These are phyloP conservation scores for Hansfordia pulvinata DNA, from an alignment of 2,329 filamentous ascomycete species.

Conservation along the genomic window DNA sequence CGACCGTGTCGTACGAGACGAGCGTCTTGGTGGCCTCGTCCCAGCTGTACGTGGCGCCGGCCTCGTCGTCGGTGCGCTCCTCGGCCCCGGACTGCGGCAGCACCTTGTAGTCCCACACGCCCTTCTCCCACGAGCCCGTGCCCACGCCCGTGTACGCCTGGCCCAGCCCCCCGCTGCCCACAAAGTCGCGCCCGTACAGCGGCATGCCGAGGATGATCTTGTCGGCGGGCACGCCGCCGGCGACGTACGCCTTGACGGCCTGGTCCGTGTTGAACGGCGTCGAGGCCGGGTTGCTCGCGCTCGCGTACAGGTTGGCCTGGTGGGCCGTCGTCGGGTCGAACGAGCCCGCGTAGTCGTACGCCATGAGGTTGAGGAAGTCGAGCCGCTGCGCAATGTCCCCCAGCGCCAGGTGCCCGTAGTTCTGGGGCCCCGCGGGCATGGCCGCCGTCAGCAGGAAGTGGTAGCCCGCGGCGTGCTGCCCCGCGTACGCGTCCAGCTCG, in stretches of 20 bases:
- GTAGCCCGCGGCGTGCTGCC: slow-evolving; percentile 26
- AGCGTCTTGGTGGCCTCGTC: slow-evolving; percentile 45
- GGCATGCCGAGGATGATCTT: slow-evolving; percentile 74
- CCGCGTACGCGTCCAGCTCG: slow-evolving; percentile 34
- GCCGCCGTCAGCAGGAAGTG: slow-evolving; percentile 42
- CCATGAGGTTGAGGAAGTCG: slow-evolving; percentile 52
- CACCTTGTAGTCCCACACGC: slow-evolving; percentile 71
- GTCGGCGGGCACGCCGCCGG: slow-evolving; percentile 41
- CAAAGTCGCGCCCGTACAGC: slow-evolving; percentile 64
- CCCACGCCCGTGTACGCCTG: slow-evolving; percentile 50
- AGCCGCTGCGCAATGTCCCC: slow-evolving; percentile 28
- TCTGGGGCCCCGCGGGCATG: slow-evolving; percentile 29
- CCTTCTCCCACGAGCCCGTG: slow-evolving; percentile 56
- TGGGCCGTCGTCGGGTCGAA: slow-evolving; percentile 55
- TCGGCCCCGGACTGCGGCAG: slow-evolving; percentile 49
- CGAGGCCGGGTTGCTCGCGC: slow-evolving; percentile 32
- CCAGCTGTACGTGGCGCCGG: slow-evolving; percentile 59
- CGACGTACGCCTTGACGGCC: slow-evolving; percentile 53
- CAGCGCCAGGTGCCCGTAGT: slow-evolving; percentile 34
- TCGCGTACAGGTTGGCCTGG: slow-evolving; percentile 56
- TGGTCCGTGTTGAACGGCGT: slow-evolving; percentile 59
- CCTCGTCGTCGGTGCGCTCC: slow-evolving; percentile 40
- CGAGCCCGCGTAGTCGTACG: slow-evolving; percentile 59
- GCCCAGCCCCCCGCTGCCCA: slow-evolving; percentile 50
- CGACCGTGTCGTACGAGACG: slow-evolving; percentile 58